Evolutionary conservation across 768 basidiomycete species (phyloP).

Genomic region (Hebeloma cylindrosporum): DNA sequence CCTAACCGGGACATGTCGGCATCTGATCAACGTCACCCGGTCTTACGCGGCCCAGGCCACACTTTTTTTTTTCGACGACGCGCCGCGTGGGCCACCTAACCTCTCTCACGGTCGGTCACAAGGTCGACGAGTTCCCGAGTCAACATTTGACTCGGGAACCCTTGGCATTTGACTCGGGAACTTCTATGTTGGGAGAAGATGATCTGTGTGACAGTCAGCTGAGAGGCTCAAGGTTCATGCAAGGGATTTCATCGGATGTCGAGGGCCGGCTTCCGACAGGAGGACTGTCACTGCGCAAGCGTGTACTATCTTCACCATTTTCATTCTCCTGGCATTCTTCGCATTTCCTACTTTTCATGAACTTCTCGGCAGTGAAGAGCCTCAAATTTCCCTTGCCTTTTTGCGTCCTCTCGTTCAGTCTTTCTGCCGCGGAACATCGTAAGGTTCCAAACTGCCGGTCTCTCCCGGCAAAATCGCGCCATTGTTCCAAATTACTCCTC

Average conservation of each 20-base stretch:
- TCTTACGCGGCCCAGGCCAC: not conserved
- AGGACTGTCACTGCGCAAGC: no score
- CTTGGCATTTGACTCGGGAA: constrained; percentile 41
- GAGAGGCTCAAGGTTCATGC: not conserved
- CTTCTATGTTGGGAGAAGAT: constrained; percentile 9
- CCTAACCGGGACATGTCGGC: no score
- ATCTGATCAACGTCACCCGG: constrained; percentile 3
- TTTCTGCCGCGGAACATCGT: no score
- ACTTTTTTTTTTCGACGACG: constrained; percentile 1
- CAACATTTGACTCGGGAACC: constrained; percentile 37
- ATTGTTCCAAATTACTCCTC: no score
- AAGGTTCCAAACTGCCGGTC: no score
- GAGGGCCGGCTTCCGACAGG: no score
- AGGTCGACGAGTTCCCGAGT: constrained; percentile 42
- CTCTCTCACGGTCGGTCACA: constrained; percentile 18
- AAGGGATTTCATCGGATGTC: not conserved
- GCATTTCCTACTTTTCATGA: no score
- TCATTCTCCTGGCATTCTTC: no score
- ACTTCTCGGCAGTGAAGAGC: no score
- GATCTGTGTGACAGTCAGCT: not conserved
- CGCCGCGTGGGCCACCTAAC: not conserved
- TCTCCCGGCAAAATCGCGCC: no score
- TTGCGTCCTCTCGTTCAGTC: no score
- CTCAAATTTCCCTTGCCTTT: no score
- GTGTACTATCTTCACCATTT: not conserved